Base-by-base conservation (phyloP, 257 asterid genomes). In the Petunia axillaris region DNA sequence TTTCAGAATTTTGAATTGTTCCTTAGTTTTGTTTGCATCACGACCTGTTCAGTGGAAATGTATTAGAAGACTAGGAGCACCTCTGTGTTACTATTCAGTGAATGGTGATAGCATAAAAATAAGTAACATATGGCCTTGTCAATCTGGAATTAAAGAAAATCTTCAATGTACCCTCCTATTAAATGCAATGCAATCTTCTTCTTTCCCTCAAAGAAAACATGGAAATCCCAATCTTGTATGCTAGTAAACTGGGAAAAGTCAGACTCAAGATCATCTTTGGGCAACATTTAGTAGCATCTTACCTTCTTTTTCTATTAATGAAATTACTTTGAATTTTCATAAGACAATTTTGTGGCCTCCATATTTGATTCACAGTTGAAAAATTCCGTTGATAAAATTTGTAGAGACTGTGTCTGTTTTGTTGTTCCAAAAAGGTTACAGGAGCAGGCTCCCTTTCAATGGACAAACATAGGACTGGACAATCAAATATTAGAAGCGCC, bases 1-100 rank as follows among this genome's bases (percentile, higher is more conserved):
- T 81, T 91, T 95, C 80, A 95, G 82, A 82, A 85, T 86, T 87
- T 79, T 90, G 79, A 90, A 85, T 87, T 88, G 96, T 74, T 88
- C 88, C 83, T 83, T 92, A 82, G 84, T 89, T 83, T 86, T 87
- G 75, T 76, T 91, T 84, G 87, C 85, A 84, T 85, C 89, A 81
- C 63, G 82, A 55, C 93, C 99, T 95, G 89, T 81, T 79, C 64
- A 73, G 48, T 79, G 35, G 70, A 81, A 75, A n/a, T 62, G 80
- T 71, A 65, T 64, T 52, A 58, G 66, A 79, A 79, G 75, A 13
- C 50, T 43, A 64, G 76, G 54, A 5, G 36, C 3, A 62, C 3
- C 44, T 37, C 46, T 25, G 25, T 55, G 36, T 36, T 50, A 46
- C 2, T 73, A 3, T 9, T 35, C 25, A 25, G 16, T 46, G 39